phyloP scores from a whole-genome alignment of 495 filamentous ascomycete genomes.

The Neurospora sp. region DNA sequence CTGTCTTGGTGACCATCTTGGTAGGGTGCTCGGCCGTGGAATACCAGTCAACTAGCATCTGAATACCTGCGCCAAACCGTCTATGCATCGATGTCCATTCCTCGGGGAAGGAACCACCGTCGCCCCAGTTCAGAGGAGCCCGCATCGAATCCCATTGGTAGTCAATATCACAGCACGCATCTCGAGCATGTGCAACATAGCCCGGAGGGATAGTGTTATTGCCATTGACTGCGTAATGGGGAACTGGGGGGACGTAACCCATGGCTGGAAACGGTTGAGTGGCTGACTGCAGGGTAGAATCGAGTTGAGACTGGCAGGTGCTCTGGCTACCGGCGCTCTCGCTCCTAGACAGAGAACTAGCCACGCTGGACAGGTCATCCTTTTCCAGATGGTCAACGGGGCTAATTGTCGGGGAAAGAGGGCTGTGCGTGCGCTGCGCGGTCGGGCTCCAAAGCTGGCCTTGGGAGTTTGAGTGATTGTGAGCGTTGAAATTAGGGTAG shows the following conservation, averaged over 20 bases:
- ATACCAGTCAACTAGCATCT: conserved; percentile 75
- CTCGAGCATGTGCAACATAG: conserved; percentile 84
- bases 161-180: conserved; percentile 77
- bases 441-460: conserved; percentile 32
- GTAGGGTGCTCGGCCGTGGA: conserved; percentile 41
- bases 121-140: conserved; percentile 63
- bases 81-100: conserved; percentile 95
- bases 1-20: conserved; percentile 29
- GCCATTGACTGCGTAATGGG: conserved; percentile 71
- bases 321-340: conserved; percentile 10
- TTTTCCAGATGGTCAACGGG: conserved; percentile 12
- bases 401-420: not conserved
- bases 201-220: conserved; percentile 75
- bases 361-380: conserved; percentile 10
- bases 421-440: not conserved
- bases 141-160: conserved; percentile 93
- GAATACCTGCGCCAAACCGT: conserved; percentile 68
- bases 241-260: conserved; percentile 64
- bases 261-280: not conserved
- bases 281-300: conserved; percentile 3
- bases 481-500: conserved; percentile 28
- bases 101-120: conserved; percentile 80
- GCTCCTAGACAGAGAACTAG: conserved; percentile 15
- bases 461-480: conserved; percentile 21
- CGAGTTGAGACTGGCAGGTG: not conserved